Percentiles rank a stretch among this genome's conserved stretches.
Conservation (phyloP, 2,329 filamentous ascomycete species). For the Camillea tinctor region DNA sequence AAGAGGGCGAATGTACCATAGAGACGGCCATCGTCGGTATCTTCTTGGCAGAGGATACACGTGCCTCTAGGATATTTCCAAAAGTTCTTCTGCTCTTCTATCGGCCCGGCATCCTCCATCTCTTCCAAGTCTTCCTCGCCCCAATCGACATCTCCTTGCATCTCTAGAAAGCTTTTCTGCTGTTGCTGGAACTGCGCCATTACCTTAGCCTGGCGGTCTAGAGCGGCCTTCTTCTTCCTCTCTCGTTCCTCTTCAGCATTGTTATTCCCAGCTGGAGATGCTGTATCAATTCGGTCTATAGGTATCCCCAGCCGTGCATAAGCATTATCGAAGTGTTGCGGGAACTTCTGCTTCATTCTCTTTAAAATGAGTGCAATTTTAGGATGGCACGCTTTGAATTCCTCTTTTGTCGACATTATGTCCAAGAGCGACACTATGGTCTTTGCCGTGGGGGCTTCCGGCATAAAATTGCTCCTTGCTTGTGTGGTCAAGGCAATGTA, state of each 20-base stretch:
- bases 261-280: constrained; percentile 70
- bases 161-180: constrained; percentile 90
- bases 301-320: constrained; percentile 64
- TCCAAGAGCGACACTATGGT: constrained; percentile 66
- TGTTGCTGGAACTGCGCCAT: constrained; percentile 99
- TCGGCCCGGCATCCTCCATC: constrained; percentile 56
- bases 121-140: constrained; percentile 79
- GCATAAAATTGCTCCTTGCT: constrained; percentile 61
- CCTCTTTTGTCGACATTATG: constrained; percentile 63
- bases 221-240: constrained; percentile 84
- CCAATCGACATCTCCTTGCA: constrained; percentile 85
- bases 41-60: constrained; percentile 95
- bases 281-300: constrained; percentile 76
- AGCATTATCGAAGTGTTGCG: constrained; percentile 67
- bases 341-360: constrained; percentile 80
- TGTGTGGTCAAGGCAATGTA: constrained; percentile 65
- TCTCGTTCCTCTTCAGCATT: constrained; percentile 71
- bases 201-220: constrained; percentile 85
- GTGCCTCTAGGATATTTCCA: constrained; percentile 93
- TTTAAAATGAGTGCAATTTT: constrained; percentile 83
- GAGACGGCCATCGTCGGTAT: constrained; percentile 82
- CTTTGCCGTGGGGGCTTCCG: constrained; percentile 53
- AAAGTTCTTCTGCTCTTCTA: constrained; percentile 67
- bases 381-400: constrained; percentile 78
- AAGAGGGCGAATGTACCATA: constrained; percentile 94